Percentiles rank a stretch among this genome's conserved stretches.
phyloP scores from a whole-genome alignment of 108 stramenopile genomes.

The Cyclotella distinguenda region DNA sequence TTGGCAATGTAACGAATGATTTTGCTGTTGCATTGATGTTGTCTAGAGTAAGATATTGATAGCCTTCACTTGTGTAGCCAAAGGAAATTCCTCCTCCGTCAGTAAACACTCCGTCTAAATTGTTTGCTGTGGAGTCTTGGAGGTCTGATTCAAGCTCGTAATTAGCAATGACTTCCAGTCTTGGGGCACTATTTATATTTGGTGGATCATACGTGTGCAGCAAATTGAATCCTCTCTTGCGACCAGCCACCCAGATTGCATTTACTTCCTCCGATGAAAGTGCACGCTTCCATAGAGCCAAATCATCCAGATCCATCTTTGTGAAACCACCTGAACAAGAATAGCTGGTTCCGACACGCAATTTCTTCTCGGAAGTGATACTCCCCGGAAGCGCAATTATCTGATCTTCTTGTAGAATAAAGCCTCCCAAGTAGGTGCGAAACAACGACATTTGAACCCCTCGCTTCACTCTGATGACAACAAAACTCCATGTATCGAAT shows the following conservation, averaged over 20 bases:
- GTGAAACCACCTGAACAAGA: neutral
- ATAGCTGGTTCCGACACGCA: conserved; percentile 3
- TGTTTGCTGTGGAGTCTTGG: no score
- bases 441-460: conserved; percentile 18
- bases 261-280: conserved; percentile 8
- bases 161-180: no score
- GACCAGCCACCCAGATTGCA: conserved; percentile 3
- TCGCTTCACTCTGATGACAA: conserved; percentile 12
- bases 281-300: conserved; percentile 2
- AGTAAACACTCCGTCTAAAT: no score
- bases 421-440: conserved; percentile 5
- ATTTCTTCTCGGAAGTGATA: neutral
- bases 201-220: no score
- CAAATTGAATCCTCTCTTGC: no score
- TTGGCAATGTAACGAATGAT: no score
- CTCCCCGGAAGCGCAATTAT: conserved; percentile 14
- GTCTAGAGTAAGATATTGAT: no score
- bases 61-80: no score
- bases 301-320: conserved; percentile 28
- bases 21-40: no score
- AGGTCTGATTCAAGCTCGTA: no score
- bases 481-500: conserved; percentile 20
- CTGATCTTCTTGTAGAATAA: conserved; percentile 5
- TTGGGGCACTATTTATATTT: no score
- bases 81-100: no score